Conservation (phyloP, 225 moss, liverwort and hornwort genomes). For the Thuidium tamariscinum region DNA sequence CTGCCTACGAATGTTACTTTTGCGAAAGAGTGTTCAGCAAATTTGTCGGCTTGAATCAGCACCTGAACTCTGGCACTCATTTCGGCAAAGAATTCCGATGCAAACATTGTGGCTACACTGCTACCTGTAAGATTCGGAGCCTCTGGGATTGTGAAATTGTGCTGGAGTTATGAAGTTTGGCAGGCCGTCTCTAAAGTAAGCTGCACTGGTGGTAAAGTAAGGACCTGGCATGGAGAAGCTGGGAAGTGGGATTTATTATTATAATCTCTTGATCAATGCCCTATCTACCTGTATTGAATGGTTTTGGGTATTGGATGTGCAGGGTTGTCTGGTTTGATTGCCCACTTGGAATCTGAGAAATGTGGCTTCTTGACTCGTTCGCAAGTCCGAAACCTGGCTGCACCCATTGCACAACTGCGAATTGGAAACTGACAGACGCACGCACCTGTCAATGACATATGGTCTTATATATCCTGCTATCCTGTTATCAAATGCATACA, state of each 20-base stretch:
- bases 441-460: not conserved
- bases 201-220: not conserved
- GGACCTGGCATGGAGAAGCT: not conserved
- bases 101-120: conserved; percentile 1
- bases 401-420: conserved; percentile 5
- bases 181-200: not conserved
- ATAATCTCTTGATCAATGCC: not conserved
- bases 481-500: not conserved
- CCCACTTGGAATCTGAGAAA: conserved; percentile 24
- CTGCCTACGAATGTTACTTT: conserved; percentile 11
- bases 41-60: conserved; percentile 20
- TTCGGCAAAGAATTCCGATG: conserved; percentile 16
- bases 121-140: conserved; percentile 10
- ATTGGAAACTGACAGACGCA: not conserved
- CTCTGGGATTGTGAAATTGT: not conserved
- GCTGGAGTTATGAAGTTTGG: not conserved
- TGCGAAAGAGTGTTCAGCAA: conserved; percentile 1
- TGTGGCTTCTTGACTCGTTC: conserved; percentile 20
- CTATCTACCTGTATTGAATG: not conserved
- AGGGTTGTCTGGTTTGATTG: conserved; percentile 31
- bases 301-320: not conserved
- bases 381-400: not conserved
- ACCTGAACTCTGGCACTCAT: conserved; percentile 20
- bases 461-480: not conserved
- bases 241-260: not conserved